Percentiles rank a stretch among this genome's conserved stretches.
Conservation (phyloP, 1,139 yeast species). For the Sugiyamaella neomexicana region DNA sequence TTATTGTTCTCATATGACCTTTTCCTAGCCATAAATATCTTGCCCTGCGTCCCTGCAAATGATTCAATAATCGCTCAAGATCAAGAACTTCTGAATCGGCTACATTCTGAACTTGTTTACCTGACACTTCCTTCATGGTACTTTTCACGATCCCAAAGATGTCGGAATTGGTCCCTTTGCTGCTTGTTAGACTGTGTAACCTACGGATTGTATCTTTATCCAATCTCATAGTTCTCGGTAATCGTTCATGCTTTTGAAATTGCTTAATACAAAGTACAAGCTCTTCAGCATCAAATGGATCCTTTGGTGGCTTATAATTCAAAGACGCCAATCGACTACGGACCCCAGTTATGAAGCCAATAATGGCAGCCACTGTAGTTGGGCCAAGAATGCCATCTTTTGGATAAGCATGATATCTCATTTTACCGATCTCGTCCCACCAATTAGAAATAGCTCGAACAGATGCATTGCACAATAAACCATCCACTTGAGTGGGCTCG, state of each 20-base stretch:
- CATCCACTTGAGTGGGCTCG: constrained; percentile 74
- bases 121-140: constrained; percentile 68
- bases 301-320: constrained; percentile 75
- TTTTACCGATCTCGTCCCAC: constrained; percentile 79
- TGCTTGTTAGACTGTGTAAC: constrained; percentile 58
- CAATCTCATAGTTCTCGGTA: constrained; percentile 57
- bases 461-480: constrained; percentile 75
- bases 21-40: constrained; percentile 52
- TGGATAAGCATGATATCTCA: constrained; percentile 55
- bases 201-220: constrained; percentile 64
- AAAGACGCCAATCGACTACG: constrained; percentile 62
- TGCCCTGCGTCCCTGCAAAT: constrained; percentile 50
- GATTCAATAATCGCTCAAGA: constrained; percentile 47
- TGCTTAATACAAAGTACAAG: constrained; percentile 58
- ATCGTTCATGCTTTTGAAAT: constrained; percentile 67
- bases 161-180: constrained; percentile 49
- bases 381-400: constrained; percentile 61
- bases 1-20: constrained; percentile 34
- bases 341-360: constrained; percentile 68
- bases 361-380: constrained; percentile 61
- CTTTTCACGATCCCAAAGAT: constrained; percentile 67
- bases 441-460: constrained; percentile 69
- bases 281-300: constrained; percentile 76
- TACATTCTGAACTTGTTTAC: constrained; percentile 45
- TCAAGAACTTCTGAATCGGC: constrained; percentile 54